Percentiles rank a stretch among this genome's conserved stretches.
These are phyloP conservation scores for Ploettnerulaceae sp. DNA, from an alignment of 2,329 filamentous ascomycete genomes.

Conservation along the genomic window DNA sequence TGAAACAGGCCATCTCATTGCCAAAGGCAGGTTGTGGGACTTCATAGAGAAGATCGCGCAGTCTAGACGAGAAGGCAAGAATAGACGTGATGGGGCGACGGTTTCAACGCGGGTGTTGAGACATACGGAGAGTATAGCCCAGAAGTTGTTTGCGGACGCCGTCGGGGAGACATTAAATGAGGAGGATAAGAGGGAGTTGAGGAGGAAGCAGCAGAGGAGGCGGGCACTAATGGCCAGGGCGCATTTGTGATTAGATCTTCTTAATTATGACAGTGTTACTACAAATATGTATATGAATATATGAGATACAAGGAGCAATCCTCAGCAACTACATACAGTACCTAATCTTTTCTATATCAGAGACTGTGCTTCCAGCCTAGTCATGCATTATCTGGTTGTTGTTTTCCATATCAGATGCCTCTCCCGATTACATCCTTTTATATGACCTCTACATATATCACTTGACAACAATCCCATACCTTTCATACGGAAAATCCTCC, in stretches of 20 bases:
- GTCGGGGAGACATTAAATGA: conserved; percentile 38
- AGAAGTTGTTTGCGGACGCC: conserved; percentile 57
- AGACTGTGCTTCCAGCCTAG: too few species aligned
- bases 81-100: conserved; percentile 85
- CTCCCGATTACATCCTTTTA: too few species aligned
- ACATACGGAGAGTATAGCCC: conserved; percentile 70
- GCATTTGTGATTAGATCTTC: conserved; percentile 42
- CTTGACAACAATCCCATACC: conserved; percentile 48
- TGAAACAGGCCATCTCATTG: conserved; percentile 54
- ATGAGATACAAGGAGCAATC: conserved; percentile 2
- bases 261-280: too few species aligned
- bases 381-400: too few species aligned
- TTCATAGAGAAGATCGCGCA: conserved; percentile 85
- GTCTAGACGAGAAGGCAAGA: conserved; percentile 87
- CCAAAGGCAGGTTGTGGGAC: conserved; percentile 79
- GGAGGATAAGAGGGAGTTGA: conserved; percentile 46
- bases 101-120: conserved; percentile 76
- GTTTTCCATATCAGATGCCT: too few species aligned
- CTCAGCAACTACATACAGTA: too few species aligned
- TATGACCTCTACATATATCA: neutral
- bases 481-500: conserved; percentile 52
- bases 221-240: conserved; percentile 45
- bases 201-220: conserved; percentile 45
- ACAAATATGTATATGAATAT: conserved; percentile 14
- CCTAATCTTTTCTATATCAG: too few species aligned